phyloP scores from a whole-genome alignment of 352 stramenopile species.

The Pythium myriotylum region DNA sequence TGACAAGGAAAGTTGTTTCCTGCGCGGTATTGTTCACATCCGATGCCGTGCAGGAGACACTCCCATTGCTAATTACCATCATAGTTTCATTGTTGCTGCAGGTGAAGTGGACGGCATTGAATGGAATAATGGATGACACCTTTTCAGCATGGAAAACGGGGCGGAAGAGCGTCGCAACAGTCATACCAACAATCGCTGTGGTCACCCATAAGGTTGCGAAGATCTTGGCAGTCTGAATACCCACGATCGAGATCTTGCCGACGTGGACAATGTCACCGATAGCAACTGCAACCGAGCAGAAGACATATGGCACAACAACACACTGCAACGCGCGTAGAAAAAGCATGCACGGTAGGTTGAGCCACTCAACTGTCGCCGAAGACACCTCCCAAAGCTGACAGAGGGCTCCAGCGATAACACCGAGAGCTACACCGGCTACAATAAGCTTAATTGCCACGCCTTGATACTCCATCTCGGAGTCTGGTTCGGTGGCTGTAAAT shows the following conservation, averaged over 20 bases:
- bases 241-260: constrained; percentile 63
- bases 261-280: constrained; percentile 69
- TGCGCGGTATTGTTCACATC: neutral
- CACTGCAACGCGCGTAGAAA: constrained; percentile 70
- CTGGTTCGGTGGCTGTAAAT: neutral
- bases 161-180: constrained; percentile 55
- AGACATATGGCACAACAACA: constrained; percentile 73
- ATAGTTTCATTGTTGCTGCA: constrained; percentile 35
- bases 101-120: constrained; percentile 46
- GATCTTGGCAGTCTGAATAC: constrained; percentile 57
- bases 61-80: neutral
- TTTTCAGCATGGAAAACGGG: constrained; percentile 41
- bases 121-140: too few species aligned
- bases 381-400: constrained; percentile 42
- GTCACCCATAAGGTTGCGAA: constrained; percentile 54
- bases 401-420: constrained; percentile 48
- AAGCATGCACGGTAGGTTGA: constrained; percentile 60
- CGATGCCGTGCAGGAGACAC: neutral
- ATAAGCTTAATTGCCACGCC: constrained; percentile 49
- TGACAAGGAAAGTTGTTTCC: constrained; percentile 33
- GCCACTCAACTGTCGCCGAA: constrained; percentile 42
- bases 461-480: neutral
- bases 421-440: constrained; percentile 47
- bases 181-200: constrained; percentile 50
- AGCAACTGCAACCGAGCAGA: constrained; percentile 70